Conservation (phyloP, 495 filamentous ascomycete genomes). For the Penicillium robsamsonii region DNA sequence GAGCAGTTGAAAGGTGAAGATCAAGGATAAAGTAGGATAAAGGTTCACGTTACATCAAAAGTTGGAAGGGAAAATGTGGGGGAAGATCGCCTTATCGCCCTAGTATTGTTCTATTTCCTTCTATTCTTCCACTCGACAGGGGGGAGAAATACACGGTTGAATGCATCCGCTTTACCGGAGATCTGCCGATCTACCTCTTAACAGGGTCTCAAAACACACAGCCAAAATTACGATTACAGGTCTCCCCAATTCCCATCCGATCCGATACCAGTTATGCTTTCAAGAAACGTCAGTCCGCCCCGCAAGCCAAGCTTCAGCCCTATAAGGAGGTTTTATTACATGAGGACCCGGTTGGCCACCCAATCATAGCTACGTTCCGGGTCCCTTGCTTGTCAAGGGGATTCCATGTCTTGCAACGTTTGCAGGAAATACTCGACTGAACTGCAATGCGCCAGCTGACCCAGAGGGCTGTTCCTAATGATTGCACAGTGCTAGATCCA, state of each 20-base stretch:
- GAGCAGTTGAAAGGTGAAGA: not conserved
- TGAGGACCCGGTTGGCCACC: constrained; percentile 10
- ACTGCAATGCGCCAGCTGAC: not conserved
- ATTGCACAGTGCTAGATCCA: constrained; percentile 4
- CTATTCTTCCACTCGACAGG: not conserved
- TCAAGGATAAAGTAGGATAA: not conserved
- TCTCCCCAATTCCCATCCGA: not conserved
- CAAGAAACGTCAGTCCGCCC: constrained; percentile 4
- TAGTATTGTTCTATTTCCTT: not conserved
- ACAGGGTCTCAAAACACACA: too few species aligned
- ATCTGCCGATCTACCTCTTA: too few species aligned
- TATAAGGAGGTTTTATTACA: constrained; percentile 18
- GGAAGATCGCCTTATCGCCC: not conserved
- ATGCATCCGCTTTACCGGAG: not conserved
- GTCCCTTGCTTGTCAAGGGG: not conserved
- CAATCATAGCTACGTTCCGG: not conserved
- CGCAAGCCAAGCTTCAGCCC: constrained; percentile 30
- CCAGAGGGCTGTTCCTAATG: not conserved
- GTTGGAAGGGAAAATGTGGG: constrained; percentile 3
- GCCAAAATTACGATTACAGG: not conserved
- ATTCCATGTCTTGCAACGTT: not conserved
- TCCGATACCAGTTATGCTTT: not conserved
- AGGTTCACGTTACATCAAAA: not conserved
- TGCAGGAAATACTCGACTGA: not conserved
- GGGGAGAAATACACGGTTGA: not conserved